Base-by-base conservation (phyloP, 2,329 filamentous ascomycete species). In the Diplodia mutila region DNA sequence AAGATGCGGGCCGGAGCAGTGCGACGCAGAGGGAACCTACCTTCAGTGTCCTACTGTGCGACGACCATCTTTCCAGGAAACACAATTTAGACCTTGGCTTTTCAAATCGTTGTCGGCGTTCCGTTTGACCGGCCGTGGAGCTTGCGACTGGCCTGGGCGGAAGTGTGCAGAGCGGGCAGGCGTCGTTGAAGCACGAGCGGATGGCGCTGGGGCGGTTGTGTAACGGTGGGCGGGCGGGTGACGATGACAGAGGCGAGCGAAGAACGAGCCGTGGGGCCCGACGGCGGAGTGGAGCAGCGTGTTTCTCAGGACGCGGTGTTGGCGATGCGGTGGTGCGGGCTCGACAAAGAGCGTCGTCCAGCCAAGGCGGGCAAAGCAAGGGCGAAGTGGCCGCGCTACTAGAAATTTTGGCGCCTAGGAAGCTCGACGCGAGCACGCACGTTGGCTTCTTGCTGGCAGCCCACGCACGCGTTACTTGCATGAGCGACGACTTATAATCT, bases 111-210 rank as follows among this genome's bases (percentile, higher is more conserved):
- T 46, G 4, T 39, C 61, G 61, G 49, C 27, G 29, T 34, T 12
- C 61, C 46, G 61, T 64, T 53, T 53, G 61, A 64, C 61, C 48
- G 46, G 49, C 49, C 61, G 32, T 52, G 49, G 48, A 53, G 61
- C 61, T 64, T 29, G 23, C 29, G 48, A 39, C 39, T 61, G 57
- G 57, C 57, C 37, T 55, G 39, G 65, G 54, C 65, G 65, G 65
- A n/a, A 49, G 46, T 48, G 48, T 59, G 65, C 65, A 66, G 65
- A 49, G 54, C 54, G 65, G 65, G 57, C 57, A 46, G 42, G 54
- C 53, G 53, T 49, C 54, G 65, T 66, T 54, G 54, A 66, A 39
- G 54, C 65, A 66, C 65, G 65, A 66, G 65, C 53, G 39, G 65
- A 66, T 18, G 48, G 65, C 53, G 65, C 65, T 66, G 46, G 18